Evolutionary conservation across 192 early-diverging fungal genomes (phyloP).

Genomic region (Backusella sp.): DNA sequence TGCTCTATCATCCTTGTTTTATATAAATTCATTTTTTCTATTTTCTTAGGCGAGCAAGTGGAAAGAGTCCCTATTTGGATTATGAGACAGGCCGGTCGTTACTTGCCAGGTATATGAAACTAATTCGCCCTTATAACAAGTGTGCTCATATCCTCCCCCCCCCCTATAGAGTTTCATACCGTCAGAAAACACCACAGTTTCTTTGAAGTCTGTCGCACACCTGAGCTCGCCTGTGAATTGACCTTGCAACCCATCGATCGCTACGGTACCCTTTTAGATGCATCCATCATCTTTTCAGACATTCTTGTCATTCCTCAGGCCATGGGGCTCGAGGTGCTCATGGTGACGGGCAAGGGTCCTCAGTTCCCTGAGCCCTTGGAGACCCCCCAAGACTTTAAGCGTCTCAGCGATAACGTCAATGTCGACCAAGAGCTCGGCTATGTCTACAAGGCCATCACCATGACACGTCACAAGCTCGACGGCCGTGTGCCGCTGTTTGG

Average conservation of each 20-base stretch:
- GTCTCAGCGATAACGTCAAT: slow-evolving; percentile 63
- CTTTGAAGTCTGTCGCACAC: slow-evolving; percentile 92
- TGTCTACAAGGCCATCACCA: slow-evolving; percentile 92
- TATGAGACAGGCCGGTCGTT: slow-evolving; percentile 98
- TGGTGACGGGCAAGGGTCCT: slow-evolving; percentile 90
- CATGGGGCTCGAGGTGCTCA: slow-evolving; percentile 91
- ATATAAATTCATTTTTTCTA: background rate
- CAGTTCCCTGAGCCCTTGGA: slow-evolving; percentile 83
- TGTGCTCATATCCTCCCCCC: no score
- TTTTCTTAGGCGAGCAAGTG: slow-evolving; percentile 55
- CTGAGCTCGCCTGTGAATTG: slow-evolving; percentile 89
- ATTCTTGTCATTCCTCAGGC: slow-evolving; percentile 98
- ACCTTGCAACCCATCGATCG: slow-evolving; percentile 97
- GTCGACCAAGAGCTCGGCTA: slow-evolving; percentile 78
- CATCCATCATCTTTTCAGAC: slow-evolving; percentile 98
- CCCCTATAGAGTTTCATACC: slow-evolving; percentile 79
- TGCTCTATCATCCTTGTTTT: background rate
- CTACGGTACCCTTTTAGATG: slow-evolving; percentile 86
- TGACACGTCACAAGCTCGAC: slow-evolving; percentile 80
- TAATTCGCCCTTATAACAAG: no score
- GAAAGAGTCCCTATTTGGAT: slow-evolving; percentile 93
- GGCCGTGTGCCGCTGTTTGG: slow-evolving; percentile 92
- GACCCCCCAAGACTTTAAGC: slow-evolving; percentile 65
- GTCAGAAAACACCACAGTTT: slow-evolving; percentile 86
- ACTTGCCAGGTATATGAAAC: slow-evolving; percentile 83